Percentiles rank a stretch among this genome's conserved stretches.
Conservation (phyloP, 208 protist genomes). For the Borovskyia barvae region DNA sequence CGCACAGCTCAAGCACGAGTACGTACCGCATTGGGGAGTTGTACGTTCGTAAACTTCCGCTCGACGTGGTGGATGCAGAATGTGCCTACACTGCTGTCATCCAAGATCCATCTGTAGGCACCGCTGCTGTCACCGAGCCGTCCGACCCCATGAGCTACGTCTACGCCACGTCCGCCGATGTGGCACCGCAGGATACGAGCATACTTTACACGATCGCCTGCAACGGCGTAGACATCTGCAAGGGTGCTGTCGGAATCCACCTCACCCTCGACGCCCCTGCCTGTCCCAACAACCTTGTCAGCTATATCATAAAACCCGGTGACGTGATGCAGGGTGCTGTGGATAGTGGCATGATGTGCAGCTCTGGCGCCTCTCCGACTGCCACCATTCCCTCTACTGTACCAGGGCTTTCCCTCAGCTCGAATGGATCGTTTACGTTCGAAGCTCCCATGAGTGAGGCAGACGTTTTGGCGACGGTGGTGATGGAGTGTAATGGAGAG, state of each 20-base stretch:
- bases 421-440: conserved; percentile 38
- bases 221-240: conserved; percentile 35
- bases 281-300: conserved; percentile 17
- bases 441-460: conserved; percentile 38
- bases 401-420: conserved; percentile 12
- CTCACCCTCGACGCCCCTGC: conserved; percentile 21
- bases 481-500: conserved; percentile 44
- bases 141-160: conserved; percentile 34
- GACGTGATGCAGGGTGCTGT: conserved; percentile 18
- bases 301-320: conserved; percentile 21
- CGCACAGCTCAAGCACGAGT: conserved; percentile 15
- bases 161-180: conserved; percentile 23
- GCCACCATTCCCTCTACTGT: conserved; percentile 23
- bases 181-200: conserved; percentile 16
- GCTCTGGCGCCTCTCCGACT: conserved; percentile 33
- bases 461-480: conserved; percentile 30
- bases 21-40: conserved; percentile 27
- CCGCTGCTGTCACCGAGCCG: conserved; percentile 9
- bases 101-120: conserved; percentile 22
- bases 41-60: conserved; percentile 19
- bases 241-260: conserved; percentile 25
- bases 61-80: conserved; percentile 23
- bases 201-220: conserved; percentile 37
- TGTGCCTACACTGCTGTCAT: conserved; percentile 35
- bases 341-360: conserved; percentile 16